These are phyloP conservation scores for Pseudoperonospora humuli DNA, from an alignment of 352 stramenopile genomes.

Conservation along the genomic window DNA sequence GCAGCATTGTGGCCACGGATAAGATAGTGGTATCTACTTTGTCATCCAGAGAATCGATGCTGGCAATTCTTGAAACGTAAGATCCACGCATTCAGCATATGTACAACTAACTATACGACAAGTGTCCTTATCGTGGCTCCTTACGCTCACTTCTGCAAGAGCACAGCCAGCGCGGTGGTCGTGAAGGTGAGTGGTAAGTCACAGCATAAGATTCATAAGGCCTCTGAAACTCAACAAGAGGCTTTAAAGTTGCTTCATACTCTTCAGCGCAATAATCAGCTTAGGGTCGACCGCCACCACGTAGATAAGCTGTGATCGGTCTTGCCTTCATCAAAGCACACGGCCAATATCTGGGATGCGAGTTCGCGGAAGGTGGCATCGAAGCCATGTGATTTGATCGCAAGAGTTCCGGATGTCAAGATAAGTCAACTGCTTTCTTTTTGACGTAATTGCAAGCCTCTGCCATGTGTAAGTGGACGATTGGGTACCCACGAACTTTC, in stretches of 20 bases:
- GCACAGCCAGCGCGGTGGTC: too few relatives aligned
- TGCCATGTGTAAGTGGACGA: constrained; percentile 7
- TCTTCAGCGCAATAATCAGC: constrained; percentile 20
- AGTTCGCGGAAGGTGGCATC: constrained; percentile 20
- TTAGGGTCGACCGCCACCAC: constrained; percentile 20
- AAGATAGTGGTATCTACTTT: constrained; percentile 57
- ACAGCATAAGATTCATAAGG: too few relatives aligned
- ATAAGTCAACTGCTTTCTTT: too few relatives aligned
- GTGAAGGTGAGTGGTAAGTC: too few relatives aligned
- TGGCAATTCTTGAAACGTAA: constrained; percentile 65
- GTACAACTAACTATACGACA: too few relatives aligned
- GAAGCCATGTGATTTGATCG: constrained; percentile 29
- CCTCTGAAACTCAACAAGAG: constrained; percentile 26
- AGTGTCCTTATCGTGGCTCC: too few relatives aligned
- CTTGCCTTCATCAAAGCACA: constrained; percentile 21
- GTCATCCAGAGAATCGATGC: constrained; percentile 49
- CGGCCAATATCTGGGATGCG: constrained; percentile 11
- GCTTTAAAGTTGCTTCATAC: constrained; percentile 31
- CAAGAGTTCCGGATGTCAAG: constrained; percentile 28
- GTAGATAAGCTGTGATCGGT: constrained; percentile 26
- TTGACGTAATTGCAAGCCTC: not conserved
- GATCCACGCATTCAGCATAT: constrained; percentile 47
- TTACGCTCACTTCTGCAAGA: too few relatives aligned
- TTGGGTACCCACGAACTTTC: not conserved
- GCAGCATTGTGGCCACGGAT: constrained; percentile 40